Percentiles rank a stretch among this genome's conserved stretches.
Conservation (phyloP, 192 early-diverging fungal genomes). For the Gigaspora rosea region DNA sequence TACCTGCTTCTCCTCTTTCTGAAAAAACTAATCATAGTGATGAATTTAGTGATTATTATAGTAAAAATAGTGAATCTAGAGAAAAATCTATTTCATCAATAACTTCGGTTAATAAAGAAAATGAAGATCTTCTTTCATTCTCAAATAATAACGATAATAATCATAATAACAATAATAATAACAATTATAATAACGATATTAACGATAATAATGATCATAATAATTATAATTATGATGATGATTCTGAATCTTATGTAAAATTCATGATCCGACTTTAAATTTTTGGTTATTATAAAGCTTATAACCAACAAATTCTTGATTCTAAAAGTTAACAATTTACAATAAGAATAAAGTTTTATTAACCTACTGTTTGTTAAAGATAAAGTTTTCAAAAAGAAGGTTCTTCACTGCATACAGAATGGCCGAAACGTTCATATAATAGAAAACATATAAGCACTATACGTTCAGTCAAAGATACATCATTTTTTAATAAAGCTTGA, state of each 20-base stretch:
- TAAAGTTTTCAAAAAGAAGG: conserved; percentile 43
- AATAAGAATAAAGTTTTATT: no score
- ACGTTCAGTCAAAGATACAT: conserved; percentile 37
- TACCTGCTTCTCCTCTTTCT: background rate
- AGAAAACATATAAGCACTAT: conserved; percentile 47
- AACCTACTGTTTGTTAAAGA: no score
- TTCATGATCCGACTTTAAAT: no score
- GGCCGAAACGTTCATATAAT: conserved; percentile 37
- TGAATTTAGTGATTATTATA: background rate
- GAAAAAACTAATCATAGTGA: background rate
- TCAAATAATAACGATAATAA: no score
- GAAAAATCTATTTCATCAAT: background rate
- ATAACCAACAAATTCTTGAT: no score
- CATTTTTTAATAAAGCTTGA: background rate
- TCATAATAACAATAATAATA: no score
- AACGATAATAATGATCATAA: background rate
- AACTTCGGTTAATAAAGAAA: no score
- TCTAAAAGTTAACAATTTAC: no score
- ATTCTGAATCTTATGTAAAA: background rate
- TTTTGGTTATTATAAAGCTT: no score
- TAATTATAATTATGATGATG: background rate
- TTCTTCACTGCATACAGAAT: background rate
- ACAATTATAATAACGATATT: no score
- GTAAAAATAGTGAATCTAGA: no score
- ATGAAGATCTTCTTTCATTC: background rate